phyloP scores from a whole-genome alignment of 164 flowering plant species.

The Macadamia tetraphylla region DNA sequence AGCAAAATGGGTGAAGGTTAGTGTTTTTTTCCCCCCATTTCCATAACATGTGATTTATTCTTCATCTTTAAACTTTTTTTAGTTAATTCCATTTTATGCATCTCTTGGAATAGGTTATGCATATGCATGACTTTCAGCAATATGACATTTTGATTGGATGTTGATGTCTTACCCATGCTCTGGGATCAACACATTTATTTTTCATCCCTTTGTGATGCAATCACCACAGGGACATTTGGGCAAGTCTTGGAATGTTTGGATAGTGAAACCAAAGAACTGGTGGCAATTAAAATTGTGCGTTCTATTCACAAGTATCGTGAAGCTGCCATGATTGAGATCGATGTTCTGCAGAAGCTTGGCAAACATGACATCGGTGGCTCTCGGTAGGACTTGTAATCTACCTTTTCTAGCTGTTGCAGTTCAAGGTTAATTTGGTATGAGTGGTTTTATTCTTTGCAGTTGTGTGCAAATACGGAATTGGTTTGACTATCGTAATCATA shows the following conservation, averaged over 20 bases:
- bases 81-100: no score
- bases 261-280: constrained; percentile 66
- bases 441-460: constrained; percentile 84
- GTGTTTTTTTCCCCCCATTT: constrained; percentile 1
- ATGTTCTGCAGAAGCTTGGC: constrained; percentile 73
- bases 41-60: not conserved
- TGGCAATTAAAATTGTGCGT: constrained; percentile 88
- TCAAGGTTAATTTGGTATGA: constrained; percentile 40
- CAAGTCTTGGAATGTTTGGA: constrained; percentile 92
- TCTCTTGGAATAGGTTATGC: no score
- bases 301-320: constrained; percentile 81
- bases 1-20: constrained; percentile 96
- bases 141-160: not conserved
- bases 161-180: not conserved
- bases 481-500: constrained; percentile 99
- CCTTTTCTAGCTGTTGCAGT: constrained; percentile 15
- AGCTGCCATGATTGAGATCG: constrained; percentile 95
- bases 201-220: not conserved
- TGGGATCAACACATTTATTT: not conserved
- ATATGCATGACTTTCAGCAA: no score
- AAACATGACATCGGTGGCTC: constrained; percentile 66
- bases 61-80: no score
- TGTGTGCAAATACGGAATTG: constrained; percentile 99
- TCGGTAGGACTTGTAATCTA: constrained; percentile 45
- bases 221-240: constrained; percentile 78